Conservation (phyloP, 2,329 filamentous ascomycete species). For the Magnaporthiopsis rhizophila region DNA sequence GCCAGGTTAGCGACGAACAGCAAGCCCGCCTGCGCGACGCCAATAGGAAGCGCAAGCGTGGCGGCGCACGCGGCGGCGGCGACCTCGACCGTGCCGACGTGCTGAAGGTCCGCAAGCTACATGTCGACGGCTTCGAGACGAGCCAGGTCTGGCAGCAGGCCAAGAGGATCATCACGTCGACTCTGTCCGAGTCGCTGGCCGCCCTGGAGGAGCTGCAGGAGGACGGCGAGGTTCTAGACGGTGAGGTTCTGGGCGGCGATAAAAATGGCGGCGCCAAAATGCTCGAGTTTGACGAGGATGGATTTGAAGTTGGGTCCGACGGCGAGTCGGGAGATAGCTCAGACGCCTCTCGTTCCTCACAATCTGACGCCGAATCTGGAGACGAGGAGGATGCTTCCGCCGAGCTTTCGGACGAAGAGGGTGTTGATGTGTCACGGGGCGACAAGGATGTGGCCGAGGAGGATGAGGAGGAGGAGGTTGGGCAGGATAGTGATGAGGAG, state of each 20-base stretch:
- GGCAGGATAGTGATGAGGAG: slow-evolving; percentile 32
- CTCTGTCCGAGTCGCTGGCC: slow-evolving; percentile 40
- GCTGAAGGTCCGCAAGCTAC: slow-evolving; percentile 72
- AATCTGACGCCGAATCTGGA: background rate
- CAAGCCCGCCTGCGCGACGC: slow-evolving; percentile 51
- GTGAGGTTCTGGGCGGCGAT: background rate
- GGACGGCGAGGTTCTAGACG: slow-evolving; percentile 16
- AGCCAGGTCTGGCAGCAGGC: slow-evolving; percentile 94
- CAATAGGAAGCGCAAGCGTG: slow-evolving; percentile 70
- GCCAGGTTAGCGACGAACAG: slow-evolving; percentile 66
- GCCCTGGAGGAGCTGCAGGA: slow-evolving; percentile 42
- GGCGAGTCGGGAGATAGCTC: slow-evolving; percentile 30
- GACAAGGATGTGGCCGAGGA: slow-evolving; percentile 23
- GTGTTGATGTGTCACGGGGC: slow-evolving; percentile 17
- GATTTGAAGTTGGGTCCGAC: slow-evolving; percentile 24
- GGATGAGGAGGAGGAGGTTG: slow-evolving; percentile 22
- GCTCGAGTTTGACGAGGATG: slow-evolving; percentile 27
- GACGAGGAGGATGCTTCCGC: slow-evolving; percentile 3
- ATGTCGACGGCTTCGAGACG: slow-evolving; percentile 79
- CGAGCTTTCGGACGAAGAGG: slow-evolving; percentile 13
- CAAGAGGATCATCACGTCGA: slow-evolving; percentile 63
- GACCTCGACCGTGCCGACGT: slow-evolving; percentile 39
- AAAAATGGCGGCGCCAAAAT: slow-evolving; percentile 16
- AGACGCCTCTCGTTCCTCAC: slow-evolving; percentile 10
- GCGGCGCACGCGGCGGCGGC: slow-evolving; percentile 14